Conservation (phyloP, 2,329 filamentous ascomycete species). For the Hymenoscyphus occultus region DNA sequence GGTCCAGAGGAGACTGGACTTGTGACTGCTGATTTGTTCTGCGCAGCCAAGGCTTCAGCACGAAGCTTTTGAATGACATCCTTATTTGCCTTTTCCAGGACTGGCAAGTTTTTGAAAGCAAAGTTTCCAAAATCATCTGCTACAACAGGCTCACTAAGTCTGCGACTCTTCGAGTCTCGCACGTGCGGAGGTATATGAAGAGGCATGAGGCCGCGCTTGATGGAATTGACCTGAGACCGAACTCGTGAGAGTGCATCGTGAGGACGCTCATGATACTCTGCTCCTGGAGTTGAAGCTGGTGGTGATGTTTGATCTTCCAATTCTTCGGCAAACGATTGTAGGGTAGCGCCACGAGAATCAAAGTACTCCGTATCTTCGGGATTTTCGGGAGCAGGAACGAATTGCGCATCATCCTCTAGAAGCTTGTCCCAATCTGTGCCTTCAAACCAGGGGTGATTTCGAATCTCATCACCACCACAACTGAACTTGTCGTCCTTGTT, state of each 20-base stretch:
- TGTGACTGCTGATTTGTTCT: conserved; percentile 46
- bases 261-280: conserved; percentile 82
- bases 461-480: conserved; percentile 87
- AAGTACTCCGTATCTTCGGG: conserved; percentile 99
- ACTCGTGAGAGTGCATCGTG: conserved; percentile 93
- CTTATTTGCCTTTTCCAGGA: conserved; percentile 97
- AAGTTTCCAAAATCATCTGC: conserved; percentile 95
- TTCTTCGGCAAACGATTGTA: conserved; percentile 90
- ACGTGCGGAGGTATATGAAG: conserved; percentile 96
- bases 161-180: conserved; percentile 79
- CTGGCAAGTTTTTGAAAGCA: conserved; percentile 93
- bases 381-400: conserved; percentile 88
- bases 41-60: conserved; percentile 76
- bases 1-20: conserved; percentile 24
- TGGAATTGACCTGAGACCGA: conserved; percentile 78
- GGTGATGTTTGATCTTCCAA: conserved; percentile 85
- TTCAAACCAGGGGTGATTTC: conserved; percentile 82
- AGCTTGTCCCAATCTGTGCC: conserved; percentile 86
- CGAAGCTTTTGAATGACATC: conserved; percentile 96
- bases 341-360: conserved; percentile 82
- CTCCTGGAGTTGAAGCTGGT: conserved; percentile 63
- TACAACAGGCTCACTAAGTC: conserved; percentile 84
- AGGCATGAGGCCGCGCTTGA: conserved; percentile 91
- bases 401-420: conserved; percentile 92
- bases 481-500: conserved; percentile 80